These are phyloP conservation scores for Acanthamoeba healyi DNA, from an alignment of 208 protist genomes.

Conservation along the genomic window DNA sequence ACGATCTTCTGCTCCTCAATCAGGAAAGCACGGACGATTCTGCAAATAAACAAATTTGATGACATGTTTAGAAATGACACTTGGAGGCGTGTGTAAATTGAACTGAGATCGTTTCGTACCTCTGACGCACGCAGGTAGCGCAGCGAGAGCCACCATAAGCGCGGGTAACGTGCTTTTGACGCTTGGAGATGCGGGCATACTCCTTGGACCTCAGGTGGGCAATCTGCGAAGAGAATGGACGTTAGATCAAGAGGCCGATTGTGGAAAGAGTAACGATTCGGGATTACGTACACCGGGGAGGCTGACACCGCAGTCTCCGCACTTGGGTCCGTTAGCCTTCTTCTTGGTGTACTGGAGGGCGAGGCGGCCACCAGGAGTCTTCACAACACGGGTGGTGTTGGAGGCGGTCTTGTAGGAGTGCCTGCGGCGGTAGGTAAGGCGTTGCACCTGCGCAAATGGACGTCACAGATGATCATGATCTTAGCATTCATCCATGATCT, in stretches of 20 bases:
- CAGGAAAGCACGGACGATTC: constrained; percentile 98
- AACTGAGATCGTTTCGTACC: constrained; percentile 81
- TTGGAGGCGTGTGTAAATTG: constrained; percentile 65
- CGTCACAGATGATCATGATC: constrained; percentile 9
- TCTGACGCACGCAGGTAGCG: constrained; percentile 95
- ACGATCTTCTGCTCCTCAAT: constrained; percentile 99
- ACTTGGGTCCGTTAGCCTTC: constrained; percentile 94
- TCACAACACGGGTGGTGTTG: constrained; percentile 89
- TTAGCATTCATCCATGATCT: neutral
- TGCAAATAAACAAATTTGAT: constrained; percentile 53
- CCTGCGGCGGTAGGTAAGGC: constrained; percentile 90
- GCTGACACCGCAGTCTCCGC: constrained; percentile 95
- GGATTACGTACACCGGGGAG: constrained; percentile 87
- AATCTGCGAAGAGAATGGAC: constrained; percentile 79
- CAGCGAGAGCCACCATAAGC: constrained; percentile 98
- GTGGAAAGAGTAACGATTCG: no score
- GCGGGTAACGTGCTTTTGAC: constrained; percentile 96
- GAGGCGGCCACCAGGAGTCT: constrained; percentile 94
- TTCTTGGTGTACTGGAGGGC: constrained; percentile 97
- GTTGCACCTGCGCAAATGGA: constrained; percentile 89
- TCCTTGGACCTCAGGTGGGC: constrained; percentile 94
- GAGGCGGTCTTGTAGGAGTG: constrained; percentile 91
- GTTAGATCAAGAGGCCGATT: neutral
- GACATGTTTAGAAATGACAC: neutral
- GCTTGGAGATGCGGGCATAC: constrained; percentile 91